phyloP scores from a whole-genome alignment of 1,284 basidiomycete genomes.

The Heterobasidion occidentale region DNA sequence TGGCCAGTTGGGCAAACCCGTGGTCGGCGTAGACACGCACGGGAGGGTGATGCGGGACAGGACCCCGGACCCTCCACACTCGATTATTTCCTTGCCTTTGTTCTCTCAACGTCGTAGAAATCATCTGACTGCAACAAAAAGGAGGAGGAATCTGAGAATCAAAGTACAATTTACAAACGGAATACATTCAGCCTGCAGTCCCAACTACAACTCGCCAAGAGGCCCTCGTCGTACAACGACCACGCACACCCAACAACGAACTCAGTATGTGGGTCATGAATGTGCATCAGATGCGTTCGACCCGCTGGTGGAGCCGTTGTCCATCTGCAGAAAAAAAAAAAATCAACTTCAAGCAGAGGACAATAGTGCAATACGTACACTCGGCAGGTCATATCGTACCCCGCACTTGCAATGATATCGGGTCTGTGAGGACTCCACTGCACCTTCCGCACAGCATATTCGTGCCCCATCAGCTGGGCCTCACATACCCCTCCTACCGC shows the following conservation, averaged over 20 bases:
- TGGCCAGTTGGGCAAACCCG: no score
- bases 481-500: constrained; percentile 66
- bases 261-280: constrained; percentile 87
- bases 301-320: constrained; percentile 45
- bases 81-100: no score
- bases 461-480: constrained; percentile 64
- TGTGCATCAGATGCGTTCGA: constrained; percentile 49
- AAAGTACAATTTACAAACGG: constrained; percentile 28
- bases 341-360: constrained; percentile 6
- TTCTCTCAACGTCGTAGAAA: no score
- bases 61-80: no score
- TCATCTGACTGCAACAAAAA: no score
- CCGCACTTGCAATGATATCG: constrained; percentile 75
- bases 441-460: constrained; percentile 75
- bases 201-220: constrained; percentile 88
- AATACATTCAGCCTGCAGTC: constrained; percentile 81
- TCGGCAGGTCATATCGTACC: constrained; percentile 96
- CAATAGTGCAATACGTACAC: constrained; percentile 47
- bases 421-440: constrained; percentile 74
- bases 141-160: no score
- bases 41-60: no score
- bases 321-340: constrained; percentile 39
- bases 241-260: constrained; percentile 91
- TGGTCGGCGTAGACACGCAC: no score
- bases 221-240: constrained; percentile 81